These are phyloP conservation scores for Boletus rubescentipes DNA, from an alignment of 768 basidiomycete genomes.

Conservation along the genomic window DNA sequence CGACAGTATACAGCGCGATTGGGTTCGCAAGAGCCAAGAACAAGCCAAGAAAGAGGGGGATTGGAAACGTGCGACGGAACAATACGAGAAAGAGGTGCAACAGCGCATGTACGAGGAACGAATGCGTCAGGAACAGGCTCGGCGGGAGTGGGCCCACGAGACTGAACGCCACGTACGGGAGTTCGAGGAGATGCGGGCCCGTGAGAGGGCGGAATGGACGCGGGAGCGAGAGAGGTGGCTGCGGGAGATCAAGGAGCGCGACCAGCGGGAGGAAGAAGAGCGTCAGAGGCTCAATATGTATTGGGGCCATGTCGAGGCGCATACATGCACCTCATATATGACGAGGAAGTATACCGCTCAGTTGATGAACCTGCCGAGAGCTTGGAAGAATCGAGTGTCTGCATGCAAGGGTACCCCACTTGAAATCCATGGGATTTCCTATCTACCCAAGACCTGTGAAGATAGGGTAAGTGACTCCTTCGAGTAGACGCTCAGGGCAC, in stretches of 20 bases:
- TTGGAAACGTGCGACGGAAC: slow-evolving; percentile 1
- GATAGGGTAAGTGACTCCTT: slow-evolving; percentile 13
- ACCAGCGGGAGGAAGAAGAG: slow-evolving; percentile 22
- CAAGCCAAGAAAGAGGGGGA: not conserved
- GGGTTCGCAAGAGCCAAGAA: not conserved
- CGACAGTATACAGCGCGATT: not conserved
- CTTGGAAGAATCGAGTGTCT: slow-evolving; percentile 17
- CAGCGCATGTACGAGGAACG: slow-evolving; percentile 2
- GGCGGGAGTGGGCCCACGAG: slow-evolving; percentile 7
- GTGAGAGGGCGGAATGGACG: not conserved
- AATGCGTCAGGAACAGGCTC: slow-evolving; percentile 1
- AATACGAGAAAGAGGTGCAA: slow-evolving; percentile 4
- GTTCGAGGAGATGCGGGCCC: slow-evolving; percentile 6
- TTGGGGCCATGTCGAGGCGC: slow-evolving; percentile 18
- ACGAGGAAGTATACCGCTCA: slow-evolving; percentile 31
- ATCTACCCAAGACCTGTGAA: slow-evolving; percentile 23
- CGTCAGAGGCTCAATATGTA: slow-evolving; percentile 24
- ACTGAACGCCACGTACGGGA: not conserved
- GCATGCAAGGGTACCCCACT: slow-evolving; percentile 24
- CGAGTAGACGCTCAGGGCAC: too few species aligned
- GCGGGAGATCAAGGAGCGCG: slow-evolving; percentile 16
- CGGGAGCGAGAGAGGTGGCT: slow-evolving; percentile 11
- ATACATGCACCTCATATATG: slow-evolving; percentile 28
- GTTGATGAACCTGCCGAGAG: slow-evolving; percentile 28
- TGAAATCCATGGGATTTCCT: slow-evolving; percentile 20